Base-by-base conservation (phyloP, 345 rosid genomes). In the Raphanus sativus region DNA sequence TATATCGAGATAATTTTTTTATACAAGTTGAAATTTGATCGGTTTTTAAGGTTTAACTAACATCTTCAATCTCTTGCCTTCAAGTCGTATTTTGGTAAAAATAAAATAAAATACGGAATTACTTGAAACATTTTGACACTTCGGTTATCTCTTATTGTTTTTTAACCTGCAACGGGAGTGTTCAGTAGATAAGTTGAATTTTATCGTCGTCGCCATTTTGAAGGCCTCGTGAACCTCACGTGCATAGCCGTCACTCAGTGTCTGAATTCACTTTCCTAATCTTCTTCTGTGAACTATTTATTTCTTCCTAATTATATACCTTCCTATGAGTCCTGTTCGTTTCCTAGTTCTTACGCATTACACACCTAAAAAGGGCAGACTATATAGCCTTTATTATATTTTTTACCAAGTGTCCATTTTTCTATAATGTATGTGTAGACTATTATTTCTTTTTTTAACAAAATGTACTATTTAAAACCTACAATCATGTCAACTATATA, bases 221-320 rank as follows among this genome's bases (percentile, higher is more conserved):
- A 52, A 28, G 65, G 6, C 70, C 78, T 67, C 75, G 70, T 68
- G 78, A 68, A 48, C 48, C n/a, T 68, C 82, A 67, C 78, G 78
- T 73, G 82, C 30, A 50, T 62, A 62, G 78, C 70, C 82, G 82
- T 73, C 78, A 73, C 75, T 74, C 69, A 29, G 13, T 79, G 78
- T 74, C 78, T 78, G 70, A 62, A 68, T 67, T 12, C 34, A 59
- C 6, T 61, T 25, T 50, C 1, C 5, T 78, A 12, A 61, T 2
- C 28, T n/a, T 61, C 24, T 30, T 48, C 1, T 15, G 8, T 5
- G 21, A 71, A 33, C 21, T 67, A 4, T 60, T 48, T 30, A 33
- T 9, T 60, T 65, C 8, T 32, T 78, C 66, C 77, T 45, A 59
- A 60, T 71, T 55, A 64, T 77, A 64, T 55, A 71, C 62, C 24